Percentiles rank a stretch among this genome's conserved stretches.
phyloP scores from a whole-genome alignment of 225 moss, liverwort and hornwort genomes.

The Marchantia paleacea region DNA sequence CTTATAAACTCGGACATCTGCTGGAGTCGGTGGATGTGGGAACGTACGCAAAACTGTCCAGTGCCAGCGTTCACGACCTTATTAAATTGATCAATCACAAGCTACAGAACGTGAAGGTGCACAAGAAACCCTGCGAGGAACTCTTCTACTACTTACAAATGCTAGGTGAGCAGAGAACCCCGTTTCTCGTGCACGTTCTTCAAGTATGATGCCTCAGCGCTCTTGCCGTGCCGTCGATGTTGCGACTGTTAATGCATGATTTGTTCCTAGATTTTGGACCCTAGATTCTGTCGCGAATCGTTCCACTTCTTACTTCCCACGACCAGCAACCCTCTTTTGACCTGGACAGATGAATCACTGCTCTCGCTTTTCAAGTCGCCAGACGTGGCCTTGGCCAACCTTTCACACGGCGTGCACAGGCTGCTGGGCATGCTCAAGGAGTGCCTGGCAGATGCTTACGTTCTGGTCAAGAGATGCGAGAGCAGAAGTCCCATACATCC shows the following conservation, averaged over 20 bases:
- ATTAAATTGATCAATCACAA: conserved; percentile 18
- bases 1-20: conserved; percentile 2
- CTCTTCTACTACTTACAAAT: conserved; percentile 7
- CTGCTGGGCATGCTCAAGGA: conserved; percentile 19
- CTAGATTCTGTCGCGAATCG: not conserved
- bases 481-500: not conserved
- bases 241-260: too few species aligned
- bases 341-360: conserved; percentile 10
- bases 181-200: too few species aligned
- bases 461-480: conserved; percentile 15
- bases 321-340: not conserved
- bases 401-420: conserved; percentile 7
- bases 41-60: conserved; percentile 20
- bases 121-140: conserved; percentile 27
- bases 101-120: conserved; percentile 24
- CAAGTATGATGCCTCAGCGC: not conserved
- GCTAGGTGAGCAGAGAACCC: not conserved
- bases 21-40: conserved; percentile 17
- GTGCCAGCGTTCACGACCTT: conserved; percentile 14
- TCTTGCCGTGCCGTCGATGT: not conserved
- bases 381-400: not conserved
- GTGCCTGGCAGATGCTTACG: conserved; percentile 17
- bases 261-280: too few species aligned
- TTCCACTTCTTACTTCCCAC: not conserved
- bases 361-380: conserved; percentile 1